Evolutionary conservation across 208 protist species (phyloP).

Genomic region (Wallacemonas sp.): DNA sequence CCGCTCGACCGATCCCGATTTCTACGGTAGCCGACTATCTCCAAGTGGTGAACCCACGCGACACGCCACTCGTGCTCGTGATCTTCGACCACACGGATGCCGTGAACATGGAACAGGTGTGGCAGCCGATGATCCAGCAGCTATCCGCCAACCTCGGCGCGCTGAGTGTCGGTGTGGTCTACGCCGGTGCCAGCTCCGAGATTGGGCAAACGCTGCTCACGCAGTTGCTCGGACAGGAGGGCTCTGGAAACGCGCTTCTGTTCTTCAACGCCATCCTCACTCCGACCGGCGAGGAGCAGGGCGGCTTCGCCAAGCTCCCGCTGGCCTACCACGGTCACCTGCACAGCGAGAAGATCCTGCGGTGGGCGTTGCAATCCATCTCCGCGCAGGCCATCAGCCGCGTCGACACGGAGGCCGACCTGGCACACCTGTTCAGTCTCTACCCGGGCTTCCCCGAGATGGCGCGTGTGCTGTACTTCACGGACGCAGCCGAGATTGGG

Average conservation of each 20-base stretch:
- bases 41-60: neutral
- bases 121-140: conserved; percentile 27
- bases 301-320: conserved; percentile 27
- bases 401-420: conserved; percentile 38
- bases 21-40: neutral
- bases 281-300: conserved; percentile 14
- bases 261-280: conserved; percentile 40
- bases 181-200: conserved; percentile 17
- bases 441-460: conserved; percentile 34
- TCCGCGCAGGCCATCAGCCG: conserved; percentile 28
- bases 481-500: conserved; percentile 19
- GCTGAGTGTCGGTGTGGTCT: conserved; percentile 30
- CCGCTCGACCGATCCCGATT: neutral
- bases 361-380: conserved; percentile 37
- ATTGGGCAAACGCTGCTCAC: conserved; percentile 18
- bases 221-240: neutral
- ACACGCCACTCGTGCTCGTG: neutral
- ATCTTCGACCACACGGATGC: conserved; percentile 6
- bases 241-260: conserved; percentile 17
- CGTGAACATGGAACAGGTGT: conserved; percentile 11
- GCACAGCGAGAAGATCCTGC: conserved; percentile 19
- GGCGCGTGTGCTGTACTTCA: conserved; percentile 54
- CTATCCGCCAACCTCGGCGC: conserved; percentile 18
- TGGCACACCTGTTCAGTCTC: conserved; percentile 28
- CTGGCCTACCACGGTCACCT: conserved; percentile 21